phyloP scores from a whole-genome alignment of 257 asterid species.

The Ocimum tenuiflorum region DNA sequence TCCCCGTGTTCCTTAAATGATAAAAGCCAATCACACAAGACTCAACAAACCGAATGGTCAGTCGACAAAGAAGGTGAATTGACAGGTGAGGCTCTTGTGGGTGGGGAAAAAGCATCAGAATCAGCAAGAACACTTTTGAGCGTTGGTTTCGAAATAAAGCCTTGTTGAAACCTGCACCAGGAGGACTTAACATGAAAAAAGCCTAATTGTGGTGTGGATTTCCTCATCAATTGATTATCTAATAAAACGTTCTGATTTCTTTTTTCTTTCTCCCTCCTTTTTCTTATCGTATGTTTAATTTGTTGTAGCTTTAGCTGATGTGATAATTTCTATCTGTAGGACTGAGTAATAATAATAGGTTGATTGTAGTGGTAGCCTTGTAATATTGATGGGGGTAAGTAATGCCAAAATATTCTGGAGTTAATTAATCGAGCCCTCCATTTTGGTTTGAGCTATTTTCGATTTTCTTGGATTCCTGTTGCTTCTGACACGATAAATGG shows the following conservation, averaged over 20 bases:
- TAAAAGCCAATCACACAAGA: slow-evolving; percentile 24
- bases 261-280: background rate
- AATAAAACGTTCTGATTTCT: slow-evolving; percentile 10
- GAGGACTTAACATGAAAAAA: background rate
- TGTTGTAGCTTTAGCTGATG: slow-evolving; percentile 23
- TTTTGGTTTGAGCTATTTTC: background rate
- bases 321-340: slow-evolving; percentile 13
- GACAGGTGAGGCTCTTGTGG: slow-evolving; percentile 39
- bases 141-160: slow-evolving; percentile 72
- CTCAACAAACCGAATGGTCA: slow-evolving; percentile 50
- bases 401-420: slow-evolving; percentile 25
- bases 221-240: slow-evolving; percentile 16
- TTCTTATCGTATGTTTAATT: slow-evolving; percentile 18
- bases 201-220: slow-evolving; percentile 2
- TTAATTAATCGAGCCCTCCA: slow-evolving; percentile 9
- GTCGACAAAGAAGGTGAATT: slow-evolving; percentile 53
- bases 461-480: background rate
- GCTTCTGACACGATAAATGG: background rate
- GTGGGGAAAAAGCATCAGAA: slow-evolving; percentile 38
- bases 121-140: slow-evolving; percentile 59
- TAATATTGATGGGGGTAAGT: slow-evolving; percentile 15
- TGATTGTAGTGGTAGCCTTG: slow-evolving; percentile 24
- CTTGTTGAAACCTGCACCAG: slow-evolving; percentile 41
- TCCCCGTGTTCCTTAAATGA: slow-evolving; percentile 34
- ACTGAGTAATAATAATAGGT: slow-evolving; percentile 23